Evolutionary conservation across 148 eudicot genomes (phyloP), one percentile per base, ranked within the genome.

Genomic region (Tetragonia tetragonoides): DNA sequence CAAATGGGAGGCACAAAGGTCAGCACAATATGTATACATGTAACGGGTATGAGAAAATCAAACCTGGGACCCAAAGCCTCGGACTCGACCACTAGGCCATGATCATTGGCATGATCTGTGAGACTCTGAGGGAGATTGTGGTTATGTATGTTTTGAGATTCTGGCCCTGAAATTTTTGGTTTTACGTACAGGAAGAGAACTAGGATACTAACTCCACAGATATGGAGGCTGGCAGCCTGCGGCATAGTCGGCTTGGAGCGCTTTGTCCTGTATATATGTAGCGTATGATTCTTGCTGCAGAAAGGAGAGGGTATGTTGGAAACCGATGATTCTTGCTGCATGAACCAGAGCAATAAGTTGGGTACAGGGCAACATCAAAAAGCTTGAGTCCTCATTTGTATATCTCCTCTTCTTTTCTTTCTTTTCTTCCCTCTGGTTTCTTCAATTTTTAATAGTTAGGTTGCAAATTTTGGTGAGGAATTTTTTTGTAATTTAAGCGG

Each of bases 271-370:
- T 77, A 69, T 77, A 70, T 11, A 72, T 70, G n/a, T n/a, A 64
- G 76, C 59, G 56, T 72, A 51, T 38, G 74, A 81, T 77, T 73
- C 39, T 72, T 73, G 80, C 56, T 77, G 81, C 80, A 77, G 23
- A 67, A 63, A 73, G 59, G 80, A 73, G 77, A 77, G 56, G 66
- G 72, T 81, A 81, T 77, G 77, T 57, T 81, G 81, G 69, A 42
- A 56, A 66, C 84, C 80, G 60, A 73, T 77, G 74, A 77, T 81
- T 81, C 77, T 66, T 77, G 84, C 84, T 81, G 77, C 73, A 66
- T 59, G 53, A 70, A 64, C n/a, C 37, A 21, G 53, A 70, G 65
- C 79, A 81, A 77, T 81, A 72, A 81, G 68, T 66, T 71, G 77
- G 80, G 70, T 47, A 21, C 79, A 71, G 71, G 80, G 49, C 73